Evolutionary conservation across 169 alveolate genomes (phyloP), one percentile per base, ranked within the genome.

Genomic region (Plasmodium vivax): DNA sequence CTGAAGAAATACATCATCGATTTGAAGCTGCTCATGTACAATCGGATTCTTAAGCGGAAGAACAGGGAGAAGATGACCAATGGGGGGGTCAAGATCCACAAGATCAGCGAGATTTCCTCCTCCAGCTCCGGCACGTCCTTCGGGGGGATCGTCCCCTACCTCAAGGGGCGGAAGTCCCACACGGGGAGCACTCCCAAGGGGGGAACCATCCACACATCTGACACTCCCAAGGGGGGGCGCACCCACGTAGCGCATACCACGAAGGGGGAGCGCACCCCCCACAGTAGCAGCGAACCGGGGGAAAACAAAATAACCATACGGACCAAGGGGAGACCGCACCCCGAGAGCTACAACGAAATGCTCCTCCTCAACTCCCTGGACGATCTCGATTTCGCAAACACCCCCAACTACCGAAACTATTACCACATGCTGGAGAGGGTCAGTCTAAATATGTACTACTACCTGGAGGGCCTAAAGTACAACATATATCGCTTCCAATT

Each of bases 401-500:
- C 72, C 0, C 19, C 82, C 0, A 54, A 36, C 8, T 90, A 62
- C 68, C 72, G 71, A 32, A 90, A 68, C 38, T 90, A 90, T 81
- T 80, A 81, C 27, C 16, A 81, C 47, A 82, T 90, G 83, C 54
- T 90, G 32, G 91, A 90, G 19, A 90, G 83, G 41, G 83, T 92
- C 56, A 85, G 85, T 54, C 54, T 79, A 12, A 92, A 92, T 38
- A 85, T 92, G 95, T 92, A 79, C 19, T 92, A 84, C 45, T 84
- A 84, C 23, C 68, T 92, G 54, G 95, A 92, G 72, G 95, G 95
- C 3, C 71, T 92, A 12, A 84, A 92, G 41, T 92, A 92, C 77
- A 84, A 92, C 62, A 84, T 92, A 7, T 92, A 92, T 83, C 80
- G 95, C 27, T 84, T 92, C 12, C 95, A 84, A 2, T 92, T 92